These are phyloP conservation scores for Daldinia sp. DNA, from an alignment of 2,329 filamentous ascomycete genomes.

Conservation along the genomic window DNA sequence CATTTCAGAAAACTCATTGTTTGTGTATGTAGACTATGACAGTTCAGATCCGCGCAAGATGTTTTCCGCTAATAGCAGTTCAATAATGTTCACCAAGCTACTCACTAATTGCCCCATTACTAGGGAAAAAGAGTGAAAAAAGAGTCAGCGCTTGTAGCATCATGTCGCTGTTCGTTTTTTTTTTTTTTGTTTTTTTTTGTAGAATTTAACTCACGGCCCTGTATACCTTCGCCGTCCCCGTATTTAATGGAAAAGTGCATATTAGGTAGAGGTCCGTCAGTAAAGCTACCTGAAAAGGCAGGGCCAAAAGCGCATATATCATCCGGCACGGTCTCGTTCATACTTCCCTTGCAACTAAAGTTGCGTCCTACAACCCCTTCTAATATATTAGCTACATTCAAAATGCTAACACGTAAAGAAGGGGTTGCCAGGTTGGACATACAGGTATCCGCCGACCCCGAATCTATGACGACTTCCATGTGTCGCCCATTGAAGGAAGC, in stretches of 20 bases:
- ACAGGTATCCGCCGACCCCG: conserved; percentile 62
- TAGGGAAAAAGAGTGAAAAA: no score
- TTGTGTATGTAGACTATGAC: no score
- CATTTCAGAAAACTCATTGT: no score
- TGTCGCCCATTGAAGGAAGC: conserved; percentile 41
- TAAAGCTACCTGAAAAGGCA: conserved; percentile 51
- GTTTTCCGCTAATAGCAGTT: background rate
- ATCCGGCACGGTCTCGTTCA: background rate
- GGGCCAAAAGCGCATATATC: conserved; percentile 49
- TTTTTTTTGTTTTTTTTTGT: background rate
- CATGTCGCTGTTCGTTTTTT: no score
- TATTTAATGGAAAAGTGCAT: conserved; percentile 58
- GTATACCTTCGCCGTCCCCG: conserved; percentile 58
- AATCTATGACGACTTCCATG: conserved; percentile 55
- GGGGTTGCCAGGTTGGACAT: background rate
- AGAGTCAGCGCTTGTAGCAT: background rate
- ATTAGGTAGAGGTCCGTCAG: conserved; percentile 49
- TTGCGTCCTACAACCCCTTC: background rate
- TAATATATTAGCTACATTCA: background rate
- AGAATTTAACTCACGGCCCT: conserved; percentile 46
- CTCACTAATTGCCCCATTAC: background rate
- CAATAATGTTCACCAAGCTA: background rate
- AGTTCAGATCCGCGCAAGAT: background rate
- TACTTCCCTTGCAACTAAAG: background rate
- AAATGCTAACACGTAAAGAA: background rate